phyloP scores from a whole-genome alignment of 345 rosid species.

The Salix caprea region DNA sequence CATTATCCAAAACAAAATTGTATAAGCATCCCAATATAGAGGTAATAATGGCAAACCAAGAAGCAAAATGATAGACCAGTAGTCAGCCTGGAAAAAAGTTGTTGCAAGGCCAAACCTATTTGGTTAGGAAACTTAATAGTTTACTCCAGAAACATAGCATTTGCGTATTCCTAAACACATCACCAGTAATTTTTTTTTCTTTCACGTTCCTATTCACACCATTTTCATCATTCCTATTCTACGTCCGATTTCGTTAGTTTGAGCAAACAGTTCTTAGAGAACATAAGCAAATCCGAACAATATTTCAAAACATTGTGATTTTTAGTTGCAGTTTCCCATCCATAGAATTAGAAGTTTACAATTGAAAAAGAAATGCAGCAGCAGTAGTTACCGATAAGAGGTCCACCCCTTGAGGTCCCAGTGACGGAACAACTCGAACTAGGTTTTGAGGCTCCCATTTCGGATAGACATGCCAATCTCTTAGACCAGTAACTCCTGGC shows the following conservation, averaged over 20 bases:
- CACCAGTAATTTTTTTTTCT: no score
- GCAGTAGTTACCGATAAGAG: conserved; percentile 57
- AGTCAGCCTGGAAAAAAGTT: no score
- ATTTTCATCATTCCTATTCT: no score
- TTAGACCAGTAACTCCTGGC: conserved; percentile 75
- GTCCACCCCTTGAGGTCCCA: conserved; percentile 76
- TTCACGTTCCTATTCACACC: no score
- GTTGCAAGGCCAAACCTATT: no score
- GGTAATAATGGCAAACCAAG: background rate
- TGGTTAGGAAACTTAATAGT: no score
- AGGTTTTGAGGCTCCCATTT: conserved; percentile 75
- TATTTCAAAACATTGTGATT: no score
- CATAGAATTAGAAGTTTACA: background rate
- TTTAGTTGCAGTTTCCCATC: background rate
- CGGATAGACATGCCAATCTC: conserved; percentile 95
- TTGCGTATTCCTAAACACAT: no score
- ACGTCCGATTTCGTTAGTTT: no score
- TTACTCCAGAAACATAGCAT: no score
- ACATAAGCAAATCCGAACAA: no score
- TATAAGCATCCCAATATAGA: background rate
- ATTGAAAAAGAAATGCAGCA: background rate
- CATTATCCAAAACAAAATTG: conserved; percentile 21
- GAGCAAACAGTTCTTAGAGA: no score
- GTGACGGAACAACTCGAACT: conserved; percentile 65
- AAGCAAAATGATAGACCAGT: background rate